Percentiles rank a stretch among this genome's conserved stretches.
Conservation (phyloP, 2,329 filamentous ascomycete species). For the Penicillium griseofulvum region DNA sequence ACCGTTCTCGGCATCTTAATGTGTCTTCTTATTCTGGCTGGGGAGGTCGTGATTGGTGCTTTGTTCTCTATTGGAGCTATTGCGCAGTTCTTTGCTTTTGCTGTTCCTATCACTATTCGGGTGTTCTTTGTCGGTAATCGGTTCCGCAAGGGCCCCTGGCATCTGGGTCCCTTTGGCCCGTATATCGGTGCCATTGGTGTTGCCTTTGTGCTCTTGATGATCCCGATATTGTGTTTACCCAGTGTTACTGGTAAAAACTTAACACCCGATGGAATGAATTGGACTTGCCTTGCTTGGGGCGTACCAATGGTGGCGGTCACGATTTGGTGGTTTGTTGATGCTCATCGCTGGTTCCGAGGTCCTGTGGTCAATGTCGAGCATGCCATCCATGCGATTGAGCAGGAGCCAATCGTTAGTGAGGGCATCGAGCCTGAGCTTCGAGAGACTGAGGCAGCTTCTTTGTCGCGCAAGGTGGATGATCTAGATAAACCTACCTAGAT, state of each 20-base stretch:
- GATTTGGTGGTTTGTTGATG: conserved; percentile 63
- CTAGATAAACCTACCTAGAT: conserved; percentile 3
- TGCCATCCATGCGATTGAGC: conserved; percentile 30
- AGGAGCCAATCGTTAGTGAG: conserved; percentile 24
- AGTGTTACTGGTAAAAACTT: conserved; percentile 56
- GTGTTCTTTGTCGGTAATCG: conserved; percentile 56
- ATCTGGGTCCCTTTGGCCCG: conserved; percentile 60
- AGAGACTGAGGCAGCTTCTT: not conserved
- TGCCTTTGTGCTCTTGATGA: conserved; percentile 62
- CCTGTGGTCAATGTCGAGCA: conserved; percentile 67
- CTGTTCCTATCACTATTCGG: conserved; percentile 45
- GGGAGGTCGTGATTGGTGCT: conserved; percentile 61
- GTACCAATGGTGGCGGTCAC: conserved; percentile 59
- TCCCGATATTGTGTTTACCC: conserved; percentile 67
- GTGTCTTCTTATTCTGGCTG: conserved; percentile 64
- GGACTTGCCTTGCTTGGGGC: conserved; percentile 66
- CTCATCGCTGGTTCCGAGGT: conserved; percentile 67
- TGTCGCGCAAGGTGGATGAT: conserved; percentile 13
- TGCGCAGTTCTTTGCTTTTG: conserved; percentile 59
- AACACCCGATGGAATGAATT: conserved; percentile 60
- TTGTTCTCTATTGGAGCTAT: conserved; percentile 70
- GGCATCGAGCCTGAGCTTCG: conserved; percentile 18
- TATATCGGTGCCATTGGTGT: conserved; percentile 58
- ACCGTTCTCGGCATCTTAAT: conserved; percentile 58
- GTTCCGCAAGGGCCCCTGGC: conserved; percentile 67